These are phyloP conservation scores for Coemansia nantahalensis DNA, from an alignment of 192 early-diverging fungal species.

Conservation along the genomic window DNA sequence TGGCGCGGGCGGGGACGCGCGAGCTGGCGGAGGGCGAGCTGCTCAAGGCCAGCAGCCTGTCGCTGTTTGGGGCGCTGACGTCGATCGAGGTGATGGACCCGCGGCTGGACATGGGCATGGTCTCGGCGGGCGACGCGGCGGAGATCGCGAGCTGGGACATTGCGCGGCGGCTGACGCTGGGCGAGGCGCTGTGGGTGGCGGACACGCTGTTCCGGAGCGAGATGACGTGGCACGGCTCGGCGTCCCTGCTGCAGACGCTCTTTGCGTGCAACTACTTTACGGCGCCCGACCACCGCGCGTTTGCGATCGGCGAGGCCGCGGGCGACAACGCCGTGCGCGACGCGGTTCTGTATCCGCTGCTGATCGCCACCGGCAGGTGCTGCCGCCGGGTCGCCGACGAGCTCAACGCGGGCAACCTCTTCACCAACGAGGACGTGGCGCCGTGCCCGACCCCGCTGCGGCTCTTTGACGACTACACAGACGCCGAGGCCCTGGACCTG, in stretches of 20 bases:
- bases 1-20: slow-evolving; percentile 5
- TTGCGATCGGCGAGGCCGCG: neutral
- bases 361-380: slow-evolving; percentile 25
- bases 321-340: slow-evolving; percentile 18
- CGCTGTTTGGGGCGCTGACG: slow-evolving; percentile 35
- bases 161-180: slow-evolving; percentile 7
- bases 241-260: slow-evolving; percentile 43
- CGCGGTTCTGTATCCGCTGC: slow-evolving; percentile 31
- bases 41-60: slow-evolving; percentile 13
- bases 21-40: slow-evolving; percentile 31
- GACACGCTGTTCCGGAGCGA: slow-evolving; percentile 36
- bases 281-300: neutral
- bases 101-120: slow-evolving; percentile 50
- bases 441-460: slow-evolving; percentile 7
- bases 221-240: slow-evolving; percentile 40
- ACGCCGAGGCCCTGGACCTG: slow-evolving; percentile 5
- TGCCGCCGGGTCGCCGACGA: slow-evolving; percentile 34
- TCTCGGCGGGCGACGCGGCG: slow-evolving; percentile 10
- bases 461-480: slow-evolving; percentile 24
- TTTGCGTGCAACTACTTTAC: slow-evolving; percentile 48
- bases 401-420: slow-evolving; percentile 36
- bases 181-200: slow-evolving; percentile 28
- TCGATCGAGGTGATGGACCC: slow-evolving; percentile 47
- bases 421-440: slow-evolving; percentile 41
- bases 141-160: slow-evolving; percentile 40